Evolutionary conservation across 75 land plant genomes (phyloP), one percentile per base, ranked within the genome.

Genomic region (Pinus taeda): DNA sequence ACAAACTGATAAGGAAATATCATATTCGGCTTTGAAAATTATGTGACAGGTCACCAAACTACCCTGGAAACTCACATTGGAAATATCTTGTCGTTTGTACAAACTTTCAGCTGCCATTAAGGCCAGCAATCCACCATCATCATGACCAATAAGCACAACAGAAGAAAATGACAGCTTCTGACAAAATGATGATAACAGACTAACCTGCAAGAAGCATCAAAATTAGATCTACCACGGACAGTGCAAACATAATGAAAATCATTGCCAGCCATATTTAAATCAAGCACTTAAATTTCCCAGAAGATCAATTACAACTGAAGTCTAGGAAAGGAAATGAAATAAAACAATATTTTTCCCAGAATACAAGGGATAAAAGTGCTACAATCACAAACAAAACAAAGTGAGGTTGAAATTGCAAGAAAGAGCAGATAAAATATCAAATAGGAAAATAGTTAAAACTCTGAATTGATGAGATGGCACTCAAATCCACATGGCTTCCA

Each of bases 41-140:
- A 58, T 83, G 14, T 81, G 83, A 84, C 79, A 83, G 60, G 76
- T 82, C 61, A 61, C 79, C 85, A 22, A 69, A 69, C 71, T 69
- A 39, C 11, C 11, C 49, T 42, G 18, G 37, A n/a, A 69, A 42
- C n/a, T 42, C 71, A 69, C 71, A n/a, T 69, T 45, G 7, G 53
- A 69, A 42, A 7, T 3, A n/a, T 69, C 37, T 66, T 69, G 30
- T 7, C 53, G 42, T 20, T 5, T 36, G 12, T 20, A 42, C 20
- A 69, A 69, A n/a, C 53, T 65, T 65, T 69, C 22, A n/a, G 53
- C 21, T 2, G 22, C 71, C 22, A 42, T 69, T 15, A 33, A 33
- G n/a, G 37, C 39, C 17, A 80, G 78, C 30, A 83, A 75, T 24
- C 84, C 84, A 39, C 78, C 77, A 75, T 83, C 83, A 53, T 82